These are phyloP conservation scores for Earliella scabrosa DNA, from an alignment of 1,284 basidiomycete species.

Conservation along the genomic window DNA sequence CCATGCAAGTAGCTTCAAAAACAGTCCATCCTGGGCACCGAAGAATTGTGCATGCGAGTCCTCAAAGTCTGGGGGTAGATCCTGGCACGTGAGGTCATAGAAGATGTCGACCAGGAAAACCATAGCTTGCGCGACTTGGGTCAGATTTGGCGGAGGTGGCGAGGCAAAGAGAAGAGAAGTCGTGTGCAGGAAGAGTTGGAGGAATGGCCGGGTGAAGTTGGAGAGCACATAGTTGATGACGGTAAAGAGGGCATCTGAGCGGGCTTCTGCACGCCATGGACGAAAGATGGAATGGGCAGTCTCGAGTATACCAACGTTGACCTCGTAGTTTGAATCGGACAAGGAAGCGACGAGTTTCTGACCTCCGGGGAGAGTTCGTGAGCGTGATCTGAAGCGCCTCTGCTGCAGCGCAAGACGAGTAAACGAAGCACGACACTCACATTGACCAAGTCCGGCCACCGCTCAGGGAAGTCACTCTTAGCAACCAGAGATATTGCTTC, in stretches of 20 bases:
- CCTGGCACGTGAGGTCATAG: constrained; percentile 94
- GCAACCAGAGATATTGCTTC: constrained; percentile 90
- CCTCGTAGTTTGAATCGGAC: constrained; percentile 77
- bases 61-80: constrained; percentile 94
- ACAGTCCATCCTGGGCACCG: constrained; percentile 67
- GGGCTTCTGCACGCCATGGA: constrained; percentile 90
- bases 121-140: constrained; percentile 72
- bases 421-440: constrained; percentile 21
- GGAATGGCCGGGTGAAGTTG: constrained; percentile 85
- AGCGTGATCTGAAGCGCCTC: too few species aligned
- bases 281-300: constrained; percentile 97
- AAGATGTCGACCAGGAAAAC: constrained; percentile 86
- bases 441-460: constrained; percentile 81
- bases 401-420: too few species aligned
- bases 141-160: constrained; percentile 47
- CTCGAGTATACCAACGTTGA: constrained; percentile 90
- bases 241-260: constrained; percentile 86
- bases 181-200: constrained; percentile 80
- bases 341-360: constrained; percentile 88
- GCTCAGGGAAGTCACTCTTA: constrained; percentile 83
- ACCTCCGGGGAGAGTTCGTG: too few species aligned
- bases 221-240: constrained; percentile 93
- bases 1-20: constrained; percentile 83
- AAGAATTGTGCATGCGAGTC: constrained; percentile 88
- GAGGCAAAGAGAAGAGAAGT: constrained; percentile 51